Conservation (phyloP, 2,329 filamentous ascomycete genomes). For the Cladosporium oxysporum region DNA sequence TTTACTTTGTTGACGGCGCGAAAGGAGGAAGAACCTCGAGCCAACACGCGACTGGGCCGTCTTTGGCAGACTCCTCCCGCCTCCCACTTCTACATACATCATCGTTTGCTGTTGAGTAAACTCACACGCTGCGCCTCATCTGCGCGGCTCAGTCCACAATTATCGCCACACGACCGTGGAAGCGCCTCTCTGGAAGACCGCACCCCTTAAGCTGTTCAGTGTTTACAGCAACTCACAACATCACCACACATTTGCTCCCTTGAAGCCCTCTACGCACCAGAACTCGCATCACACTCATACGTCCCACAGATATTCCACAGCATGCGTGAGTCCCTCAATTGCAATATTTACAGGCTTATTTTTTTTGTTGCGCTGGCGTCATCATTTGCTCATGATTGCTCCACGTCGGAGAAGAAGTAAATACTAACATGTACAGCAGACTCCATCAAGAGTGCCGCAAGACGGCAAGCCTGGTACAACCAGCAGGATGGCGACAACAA, state of each 20-base stretch:
- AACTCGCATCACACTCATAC: neutral
- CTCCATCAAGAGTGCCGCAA: slow-evolving; percentile 34
- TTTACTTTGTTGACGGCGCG: neutral
- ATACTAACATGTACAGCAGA: slow-evolving; percentile 23
- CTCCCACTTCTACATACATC: neutral
- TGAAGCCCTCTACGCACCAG: neutral
- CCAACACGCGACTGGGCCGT: neutral
- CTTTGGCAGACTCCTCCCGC: neutral
- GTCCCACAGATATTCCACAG: neutral
- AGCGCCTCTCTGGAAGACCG: neutral
- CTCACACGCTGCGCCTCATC: neutral
- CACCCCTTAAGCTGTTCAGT: neutral
- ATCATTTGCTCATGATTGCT: neutral
- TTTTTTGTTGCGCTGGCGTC: neutral
- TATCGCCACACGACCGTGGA: neutral
- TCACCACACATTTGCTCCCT: neutral
- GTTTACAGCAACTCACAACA: neutral
- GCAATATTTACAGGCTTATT: neutral
- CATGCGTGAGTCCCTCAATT: neutral
- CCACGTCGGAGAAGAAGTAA: neutral
- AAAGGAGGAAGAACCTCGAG: neutral
- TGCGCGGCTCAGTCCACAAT: neutral
- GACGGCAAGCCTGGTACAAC: slow-evolving; percentile 34
- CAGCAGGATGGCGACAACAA: slow-evolving; percentile 24
- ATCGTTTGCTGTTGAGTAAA: neutral